Evolutionary conservation across 345 rosid species (phyloP).

Genomic region (Barbarea vulgaris): DNA sequence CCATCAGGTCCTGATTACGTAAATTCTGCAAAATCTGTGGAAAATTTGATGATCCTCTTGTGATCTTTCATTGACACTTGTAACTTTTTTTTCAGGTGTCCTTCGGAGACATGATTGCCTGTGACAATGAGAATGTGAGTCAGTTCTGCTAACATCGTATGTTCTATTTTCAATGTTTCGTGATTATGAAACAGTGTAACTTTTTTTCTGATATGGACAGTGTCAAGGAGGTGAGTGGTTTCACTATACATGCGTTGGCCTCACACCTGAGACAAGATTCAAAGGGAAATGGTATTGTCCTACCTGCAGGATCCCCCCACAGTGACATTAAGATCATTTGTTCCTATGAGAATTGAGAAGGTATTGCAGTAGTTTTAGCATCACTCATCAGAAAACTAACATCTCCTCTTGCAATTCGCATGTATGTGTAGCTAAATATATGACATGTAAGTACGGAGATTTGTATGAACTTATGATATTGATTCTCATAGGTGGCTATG

Average conservation of each 20-base stretch:
- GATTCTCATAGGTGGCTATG: conserved; percentile 15
- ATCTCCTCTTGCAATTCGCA: background rate
- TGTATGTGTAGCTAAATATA: background rate
- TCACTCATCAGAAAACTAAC: background rate
- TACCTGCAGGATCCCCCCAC: conserved; percentile 73
- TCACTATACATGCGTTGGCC: conserved; percentile 95
- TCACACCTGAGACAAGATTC: conserved; percentile 95
- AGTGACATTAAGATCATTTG: conserved; percentile 40
- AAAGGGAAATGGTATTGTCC: conserved; percentile 99
- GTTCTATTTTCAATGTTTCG: conserved; percentile 4
- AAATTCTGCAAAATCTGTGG: background rate
- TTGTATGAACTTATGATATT: conserved; percentile 5
- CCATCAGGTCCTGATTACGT: conserved; percentile 69
- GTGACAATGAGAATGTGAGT: conserved; percentile 96
- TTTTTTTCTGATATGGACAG: conserved; percentile 44
- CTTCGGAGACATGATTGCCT: conserved; percentile 99
- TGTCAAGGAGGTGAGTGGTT: conserved; percentile 99
- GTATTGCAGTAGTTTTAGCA: conserved; percentile 25
- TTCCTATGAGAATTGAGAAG: conserved; percentile 8
- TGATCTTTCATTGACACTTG: conserved; percentile 11
- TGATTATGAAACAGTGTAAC: background rate
- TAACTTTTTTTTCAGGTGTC: conserved; percentile 63
- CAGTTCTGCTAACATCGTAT: background rate
- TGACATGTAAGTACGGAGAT: background rate
- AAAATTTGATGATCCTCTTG: conserved; percentile 1